phyloP scores from a whole-genome alignment of 306 rosid species.

The Geum urbanum region DNA sequence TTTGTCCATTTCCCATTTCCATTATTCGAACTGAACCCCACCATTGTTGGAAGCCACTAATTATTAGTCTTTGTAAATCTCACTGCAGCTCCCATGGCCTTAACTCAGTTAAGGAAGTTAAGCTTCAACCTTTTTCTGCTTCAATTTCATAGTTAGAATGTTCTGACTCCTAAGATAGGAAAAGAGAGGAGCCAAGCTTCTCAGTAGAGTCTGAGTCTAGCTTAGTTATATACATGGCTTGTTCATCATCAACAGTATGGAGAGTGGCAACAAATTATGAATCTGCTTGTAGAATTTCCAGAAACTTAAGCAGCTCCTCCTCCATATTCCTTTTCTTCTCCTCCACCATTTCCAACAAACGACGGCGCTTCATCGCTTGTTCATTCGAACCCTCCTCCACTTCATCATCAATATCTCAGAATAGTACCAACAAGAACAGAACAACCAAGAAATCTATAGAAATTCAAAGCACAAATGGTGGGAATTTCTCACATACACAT shows the following conservation, averaged over 20 bases:
- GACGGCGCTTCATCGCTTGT: neutral
- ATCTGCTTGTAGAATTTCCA: conserved; percentile 12
- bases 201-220: conserved; percentile 1
- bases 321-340: conserved; percentile 17
- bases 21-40: neutral
- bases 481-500: conserved; percentile 1
- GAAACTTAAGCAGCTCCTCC: neutral
- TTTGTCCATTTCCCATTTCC: neutral
- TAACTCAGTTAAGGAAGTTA: neutral
- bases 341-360: conserved; percentile 15
- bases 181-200: neutral
- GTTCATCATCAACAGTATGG: conserved; percentile 12
- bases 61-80: neutral
- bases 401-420: conserved; percentile 17
- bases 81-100: conserved; percentile 1
- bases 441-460: conserved; percentile 10
- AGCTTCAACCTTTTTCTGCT: no score
- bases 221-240: conserved; percentile 25
- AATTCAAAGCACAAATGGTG: conserved; percentile 7
- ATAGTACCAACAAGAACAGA: conserved; percentile 3
- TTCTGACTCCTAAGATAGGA: no score
- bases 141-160: no score
- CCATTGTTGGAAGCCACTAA: neutral
- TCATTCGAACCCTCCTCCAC: conserved; percentile 16
- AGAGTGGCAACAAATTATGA: conserved; percentile 3